Evolutionary conservation across 2,329 filamentous ascomycete species (phyloP).

Genomic region (Tetracladium maxilliforme): DNA sequence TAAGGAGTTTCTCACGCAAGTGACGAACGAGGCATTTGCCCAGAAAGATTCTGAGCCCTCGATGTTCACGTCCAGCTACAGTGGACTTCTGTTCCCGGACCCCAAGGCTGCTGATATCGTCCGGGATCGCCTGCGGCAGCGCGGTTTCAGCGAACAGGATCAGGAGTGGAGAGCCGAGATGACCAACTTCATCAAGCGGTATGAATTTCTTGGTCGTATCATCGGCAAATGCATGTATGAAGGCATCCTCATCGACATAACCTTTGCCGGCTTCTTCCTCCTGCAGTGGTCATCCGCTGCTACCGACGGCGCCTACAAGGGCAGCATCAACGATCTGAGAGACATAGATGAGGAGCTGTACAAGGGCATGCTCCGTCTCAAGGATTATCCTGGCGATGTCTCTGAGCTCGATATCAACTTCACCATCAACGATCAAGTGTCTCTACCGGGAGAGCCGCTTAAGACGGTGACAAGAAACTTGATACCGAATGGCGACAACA

Average conservation of each 20-base stretch:
- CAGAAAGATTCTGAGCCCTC: constrained; percentile 35
- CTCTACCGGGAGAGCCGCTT: constrained; percentile 25
- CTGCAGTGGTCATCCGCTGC: constrained; percentile 83
- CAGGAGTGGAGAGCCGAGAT: constrained; percentile 41
- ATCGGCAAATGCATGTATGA: constrained; percentile 97
- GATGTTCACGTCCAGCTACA: constrained; percentile 72
- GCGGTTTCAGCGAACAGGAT: constrained; percentile 34
- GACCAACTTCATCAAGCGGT: constrained; percentile 51
- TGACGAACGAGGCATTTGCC: constrained; percentile 74
- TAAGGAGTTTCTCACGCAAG: constrained; percentile 87
- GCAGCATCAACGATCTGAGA: constrained; percentile 86
- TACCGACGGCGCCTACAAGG: constrained; percentile 55
- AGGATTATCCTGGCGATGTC: constrained; percentile 74
- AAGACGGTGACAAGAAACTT: constrained; percentile 62
- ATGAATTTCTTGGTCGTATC: constrained; percentile 84
- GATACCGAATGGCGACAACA: constrained; percentile 60
- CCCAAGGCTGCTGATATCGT: constrained; percentile 61
- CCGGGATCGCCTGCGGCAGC: constrained; percentile 37
- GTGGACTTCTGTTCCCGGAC: constrained; percentile 81
- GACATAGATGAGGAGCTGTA: constrained; percentile 88
- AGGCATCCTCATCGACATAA: constrained; percentile 84
- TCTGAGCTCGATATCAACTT: constrained; percentile 75
- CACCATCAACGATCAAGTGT: constrained; percentile 63
- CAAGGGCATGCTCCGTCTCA: constrained; percentile 67
- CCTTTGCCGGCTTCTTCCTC: constrained; percentile 90